Conservation (phyloP, 1,284 basidiomycete species). For the Austroboletus olivaceoglutinosus region DNA sequence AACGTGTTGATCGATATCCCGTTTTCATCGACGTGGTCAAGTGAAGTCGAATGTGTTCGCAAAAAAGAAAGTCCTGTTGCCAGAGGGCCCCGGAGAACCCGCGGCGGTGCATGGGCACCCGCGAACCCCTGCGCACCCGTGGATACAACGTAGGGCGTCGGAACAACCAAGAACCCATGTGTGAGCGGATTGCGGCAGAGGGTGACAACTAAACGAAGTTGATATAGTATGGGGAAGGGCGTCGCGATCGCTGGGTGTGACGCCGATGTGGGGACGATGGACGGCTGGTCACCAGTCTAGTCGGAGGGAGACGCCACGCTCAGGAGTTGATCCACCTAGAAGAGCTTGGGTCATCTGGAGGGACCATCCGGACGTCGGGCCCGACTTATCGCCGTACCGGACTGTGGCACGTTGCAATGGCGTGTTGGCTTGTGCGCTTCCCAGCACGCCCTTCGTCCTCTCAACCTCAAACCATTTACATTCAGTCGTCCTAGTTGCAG, state of each 20-base stretch:
- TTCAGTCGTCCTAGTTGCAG: too few species aligned
- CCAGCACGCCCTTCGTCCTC: too few species aligned
- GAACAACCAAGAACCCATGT: slow-evolving; percentile 56
- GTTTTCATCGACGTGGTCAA: slow-evolving; percentile 91
- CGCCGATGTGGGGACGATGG: neutral
- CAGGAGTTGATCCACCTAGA: too few species aligned
- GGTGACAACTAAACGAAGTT: slow-evolving; percentile 28
- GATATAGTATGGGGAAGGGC: slow-evolving; percentile 31
- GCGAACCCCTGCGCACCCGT: slow-evolving; percentile 78
- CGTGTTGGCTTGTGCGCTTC: too few species aligned
- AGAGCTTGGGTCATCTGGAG: too few species aligned
- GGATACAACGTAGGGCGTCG: slow-evolving; percentile 59
- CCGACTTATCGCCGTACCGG: too few species aligned
- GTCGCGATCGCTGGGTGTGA: slow-evolving; percentile 21
- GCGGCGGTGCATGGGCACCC: slow-evolving; percentile 56
- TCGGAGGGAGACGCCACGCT: too few species aligned
- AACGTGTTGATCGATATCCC: slow-evolving; percentile 91
- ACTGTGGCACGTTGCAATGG: too few species aligned
- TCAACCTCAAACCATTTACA: too few species aligned
- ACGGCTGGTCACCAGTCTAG: too few species aligned
- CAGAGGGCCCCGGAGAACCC: slow-evolving; percentile 44
- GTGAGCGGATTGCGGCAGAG: slow-evolving; percentile 27
- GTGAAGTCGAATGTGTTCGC: slow-evolving; percentile 59
- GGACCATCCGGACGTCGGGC: too few species aligned
- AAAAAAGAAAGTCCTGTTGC: slow-evolving; percentile 20